Evolutionary conservation across 2,329 filamentous ascomycete genomes (phyloP), one percentile per base, ranked within the genome.

Genomic region (Epichloe baconii): DNA sequence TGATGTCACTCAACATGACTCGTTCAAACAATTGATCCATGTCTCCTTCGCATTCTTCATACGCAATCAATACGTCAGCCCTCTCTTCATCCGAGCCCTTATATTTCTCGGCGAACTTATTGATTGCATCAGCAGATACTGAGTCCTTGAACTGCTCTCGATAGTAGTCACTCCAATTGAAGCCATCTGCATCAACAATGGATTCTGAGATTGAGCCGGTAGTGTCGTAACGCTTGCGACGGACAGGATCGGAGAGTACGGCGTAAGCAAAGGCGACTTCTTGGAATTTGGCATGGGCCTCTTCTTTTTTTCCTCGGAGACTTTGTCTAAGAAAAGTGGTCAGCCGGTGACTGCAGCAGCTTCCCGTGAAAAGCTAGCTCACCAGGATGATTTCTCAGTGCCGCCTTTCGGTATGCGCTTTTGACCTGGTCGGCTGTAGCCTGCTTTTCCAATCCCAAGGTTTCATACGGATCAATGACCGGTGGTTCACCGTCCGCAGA

Each of bases 251-350:
- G 35, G 88, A 95, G 37, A 98, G 85, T 47, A 98, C 80, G 36
- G 89, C 91, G 64, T 97, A 95, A 49, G 93, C 91, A 62, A 96
- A 91, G 23, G 91, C 91, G 59, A 98, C 82, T 59, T 85, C 76
- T 68, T 98, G 93, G 66, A 98, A 98, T 50, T 79, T 84, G 54
- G 76, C 74, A 59, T 95, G 84, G 2, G 93, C 91, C 42, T 77
- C 71, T 26, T 82, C 76, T 62, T 88, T 88, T 49, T 83, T 21
- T 81, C 75, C 1, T 78, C 73, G 15, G 79, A 58, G 4, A 82
- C 87, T 72, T 95, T 95, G 76, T 95, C 89, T 85, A 53, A 11
- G 6, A 8, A 15, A 2, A 15, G 3, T 12, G 14, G 12, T 38
- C 26, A 44, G 41, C 37, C 36, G 23, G 5, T 35, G 44, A 31